Base-by-base conservation (phyloP, 257 asterid species). In the Penstemon newberryi region DNA sequence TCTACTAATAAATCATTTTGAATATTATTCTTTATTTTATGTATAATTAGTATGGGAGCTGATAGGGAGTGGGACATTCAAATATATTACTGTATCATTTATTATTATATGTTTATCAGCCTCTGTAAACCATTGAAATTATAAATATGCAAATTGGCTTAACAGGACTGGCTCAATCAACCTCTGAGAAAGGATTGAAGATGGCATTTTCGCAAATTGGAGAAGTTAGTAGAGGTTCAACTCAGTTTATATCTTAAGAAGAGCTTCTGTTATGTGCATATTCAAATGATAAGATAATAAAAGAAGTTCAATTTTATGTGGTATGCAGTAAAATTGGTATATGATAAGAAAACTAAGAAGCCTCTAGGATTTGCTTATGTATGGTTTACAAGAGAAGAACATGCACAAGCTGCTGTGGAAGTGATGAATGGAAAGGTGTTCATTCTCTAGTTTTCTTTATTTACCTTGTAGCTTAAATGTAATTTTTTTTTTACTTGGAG, bases 351-450 rank as follows among this genome's bases (percentile, higher is more conserved):
- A 65, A 85, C 79, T 13, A 73, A 78, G 78, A 73, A 85, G 60
- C 65, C 88, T 74, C 72, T 79, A 2, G 91, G 91, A 71, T 75
- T 79, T 54, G 88, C 88, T 12, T 85, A 79, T 79, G 76, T 83
- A 42, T 83, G 89, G 91, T 83, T 80, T 59, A 18, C 53, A 25
- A 73, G 70, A 12, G 80, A 79, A 56, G 85, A 71, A 62, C 74
- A 70, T 25, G 87, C 84, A 57, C 71, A 15, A 43, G 76, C 67
- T 66, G 89, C 91, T 7, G 64, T 79, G 44, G 72, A 78, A 3
- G 81, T 73, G 70, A 81, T 85, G 89, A 83, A 79, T 37, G 91
- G 91, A 60, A 65, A 83, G 84, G 89, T 79, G 56, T 55, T 42
- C 72, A 18, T 67, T 43, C 40, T 42, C 49, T 75, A 8, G 56